These are phyloP conservation scores for sweet orange (Citrus sinensis) DNA, from an alignment of 345 rosid genomes.

Conservation along the genomic window DVS_A1.0 CM039167.1:14392501-14393000, in stretches of 20 bases:
- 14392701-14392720: conserved; percentile 73
- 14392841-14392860: not conserved
- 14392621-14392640: not conserved
- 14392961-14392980: not conserved
- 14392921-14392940: not conserved
- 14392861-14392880: not conserved
- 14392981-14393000: not conserved
- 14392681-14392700: conserved; percentile 55
- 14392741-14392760: conserved; percentile 60
- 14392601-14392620: not conserved
- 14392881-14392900: not conserved
- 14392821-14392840: not conserved
- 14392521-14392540: not conserved
- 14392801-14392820: not conserved
- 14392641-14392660: not conserved
- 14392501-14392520: not conserved
- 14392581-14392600: not conserved
- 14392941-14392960: not conserved
- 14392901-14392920: not conserved
- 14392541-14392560: not conserved
- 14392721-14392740: conserved; percentile 97
- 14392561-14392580: not conserved
- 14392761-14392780: not conserved
- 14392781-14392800: not conserved
- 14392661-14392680: conserved; percentile 57